phyloP scores from a whole-genome alignment of 2,329 filamentous ascomycete species.

The Cladosporium velox region DNA sequence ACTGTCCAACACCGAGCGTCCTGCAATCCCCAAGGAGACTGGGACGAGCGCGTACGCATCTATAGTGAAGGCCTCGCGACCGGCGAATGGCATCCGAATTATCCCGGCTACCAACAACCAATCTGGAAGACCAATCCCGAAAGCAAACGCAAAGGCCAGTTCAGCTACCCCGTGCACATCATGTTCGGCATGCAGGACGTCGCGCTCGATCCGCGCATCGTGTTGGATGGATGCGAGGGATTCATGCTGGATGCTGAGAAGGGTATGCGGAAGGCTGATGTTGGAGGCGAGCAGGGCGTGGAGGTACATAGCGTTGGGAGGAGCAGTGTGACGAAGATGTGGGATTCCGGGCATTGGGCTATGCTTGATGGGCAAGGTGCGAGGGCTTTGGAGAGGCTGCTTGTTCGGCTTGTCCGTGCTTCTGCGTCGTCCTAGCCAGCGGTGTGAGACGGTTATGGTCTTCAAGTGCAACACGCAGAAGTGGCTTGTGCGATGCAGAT shows the following conservation, averaged over 20 bases:
- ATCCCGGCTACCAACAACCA: slow-evolving; percentile 47
- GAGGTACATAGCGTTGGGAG: slow-evolving; percentile 21
- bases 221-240: slow-evolving; percentile 55
- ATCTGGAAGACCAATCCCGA: slow-evolving; percentile 40
- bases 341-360: slow-evolving; percentile 56
- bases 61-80: slow-evolving; percentile 55
- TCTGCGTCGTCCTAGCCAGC: background rate
- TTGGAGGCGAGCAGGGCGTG: background rate
- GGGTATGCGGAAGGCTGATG: background rate
- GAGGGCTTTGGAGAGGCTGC: slow-evolving; percentile 44
- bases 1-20: slow-evolving; percentile 44
- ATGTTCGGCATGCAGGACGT: slow-evolving; percentile 56
- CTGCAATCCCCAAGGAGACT: slow-evolving; percentile 44
- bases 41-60: slow-evolving; percentile 54
- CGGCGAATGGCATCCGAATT: slow-evolving; percentile 54
- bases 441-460: background rate
- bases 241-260: slow-evolving; percentile 33
- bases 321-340: slow-evolving; percentile 54
- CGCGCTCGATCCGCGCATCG: slow-evolving; percentile 53
- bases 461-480: background rate
- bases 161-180: slow-evolving; percentile 56
- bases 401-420: background rate
- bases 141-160: slow-evolving; percentile 46
- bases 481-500: background rate
- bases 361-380: slow-evolving; percentile 50